A percentile compares a stretch with the other conserved stretches of the same genome.
phyloP scores from a whole-genome alignment of 148 eudicot genomes.

The Fagopyrum tataricum region DNA sequence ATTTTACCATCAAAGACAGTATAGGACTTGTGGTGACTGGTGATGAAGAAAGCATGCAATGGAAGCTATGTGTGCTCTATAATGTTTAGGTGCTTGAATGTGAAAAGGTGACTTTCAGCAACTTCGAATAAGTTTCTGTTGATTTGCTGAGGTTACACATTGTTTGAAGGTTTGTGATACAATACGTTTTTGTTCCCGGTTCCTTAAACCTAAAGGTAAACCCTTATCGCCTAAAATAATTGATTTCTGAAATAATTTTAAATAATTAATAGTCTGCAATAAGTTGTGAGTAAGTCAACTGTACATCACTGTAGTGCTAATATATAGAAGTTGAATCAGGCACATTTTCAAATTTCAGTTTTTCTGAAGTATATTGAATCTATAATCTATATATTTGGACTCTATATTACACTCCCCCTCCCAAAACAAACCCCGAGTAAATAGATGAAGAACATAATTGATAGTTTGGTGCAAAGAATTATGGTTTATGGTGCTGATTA shows the following conservation, averaged over 20 bases:
- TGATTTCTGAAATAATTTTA: neutral
- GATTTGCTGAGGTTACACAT: neutral
- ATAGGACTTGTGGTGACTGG: neutral
- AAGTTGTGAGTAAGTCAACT: neutral
- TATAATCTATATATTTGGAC: neutral
- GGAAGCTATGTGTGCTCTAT: neutral
- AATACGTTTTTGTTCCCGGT: neutral
- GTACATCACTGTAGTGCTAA: neutral
- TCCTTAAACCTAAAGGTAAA: neutral
- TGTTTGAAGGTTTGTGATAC: neutral
- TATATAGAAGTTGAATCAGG: neutral
- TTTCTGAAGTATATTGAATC: neutral
- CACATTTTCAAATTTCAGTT: neutral
- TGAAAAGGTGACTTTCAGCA: neutral
- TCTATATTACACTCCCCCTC: neutral
- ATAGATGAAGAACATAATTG: neutral
- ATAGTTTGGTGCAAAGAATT: neutral
- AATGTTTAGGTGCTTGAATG: neutral
- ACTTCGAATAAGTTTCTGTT: neutral
- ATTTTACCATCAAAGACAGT: neutral
- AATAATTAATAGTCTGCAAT: neutral
- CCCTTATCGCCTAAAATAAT: no score
- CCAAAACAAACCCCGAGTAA: neutral
- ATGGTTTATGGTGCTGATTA: neutral
- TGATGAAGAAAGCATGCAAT: neutral